Evolutionary conservation across 2,329 filamentous ascomycete genomes (phyloP).

Genomic region (Mycosphaerella arachidis): DNA sequence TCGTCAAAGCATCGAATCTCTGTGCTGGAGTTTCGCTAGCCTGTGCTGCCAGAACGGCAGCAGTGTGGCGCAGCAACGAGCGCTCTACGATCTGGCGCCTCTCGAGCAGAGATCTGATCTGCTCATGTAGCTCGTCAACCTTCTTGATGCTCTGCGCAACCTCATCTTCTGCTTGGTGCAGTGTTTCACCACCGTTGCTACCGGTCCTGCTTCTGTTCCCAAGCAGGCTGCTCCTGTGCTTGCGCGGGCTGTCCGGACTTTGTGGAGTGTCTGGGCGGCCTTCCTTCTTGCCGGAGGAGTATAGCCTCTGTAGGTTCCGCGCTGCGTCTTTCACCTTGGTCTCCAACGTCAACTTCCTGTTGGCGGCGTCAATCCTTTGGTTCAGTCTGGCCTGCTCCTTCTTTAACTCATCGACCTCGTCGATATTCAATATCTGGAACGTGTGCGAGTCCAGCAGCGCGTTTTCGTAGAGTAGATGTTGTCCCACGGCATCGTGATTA

Average conservation of each 20-base stretch:
- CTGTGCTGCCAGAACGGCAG: constrained; percentile 85
- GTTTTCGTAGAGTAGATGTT: constrained; percentile 90
- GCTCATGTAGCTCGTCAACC: constrained; percentile 77
- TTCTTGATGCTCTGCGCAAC: constrained; percentile 69
- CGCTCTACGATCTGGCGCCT: constrained; percentile 69
- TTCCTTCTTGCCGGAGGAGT: constrained; percentile 57
- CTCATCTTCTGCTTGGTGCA: constrained; percentile 65
- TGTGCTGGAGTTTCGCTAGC: constrained; percentile 13
- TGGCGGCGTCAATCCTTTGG: constrained; percentile 74
- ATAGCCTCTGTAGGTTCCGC: constrained; percentile 75
- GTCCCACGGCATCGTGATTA: constrained; percentile 59
- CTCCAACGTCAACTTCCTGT: constrained; percentile 80
- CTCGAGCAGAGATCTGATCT: constrained; percentile 76
- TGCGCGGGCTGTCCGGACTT: constrained; percentile 45
- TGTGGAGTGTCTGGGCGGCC: constrained; percentile 42
- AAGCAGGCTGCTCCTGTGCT: constrained; percentile 48
- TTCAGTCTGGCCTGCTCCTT: constrained; percentile 71
- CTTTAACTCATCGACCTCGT: constrained; percentile 88
- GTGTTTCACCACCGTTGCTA: constrained; percentile 40
- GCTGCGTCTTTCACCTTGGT: constrained; percentile 93
- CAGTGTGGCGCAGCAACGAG: constrained; percentile 80
- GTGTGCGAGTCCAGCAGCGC: constrained; percentile 82
- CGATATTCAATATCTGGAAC: constrained; percentile 81
- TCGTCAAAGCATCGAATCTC: constrained; percentile 10
- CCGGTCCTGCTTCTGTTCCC: constrained; percentile 36